These are phyloP conservation scores for Globisporangium spinosum DNA, from an alignment of 352 stramenopile species.

Conservation along the genomic window DNA sequence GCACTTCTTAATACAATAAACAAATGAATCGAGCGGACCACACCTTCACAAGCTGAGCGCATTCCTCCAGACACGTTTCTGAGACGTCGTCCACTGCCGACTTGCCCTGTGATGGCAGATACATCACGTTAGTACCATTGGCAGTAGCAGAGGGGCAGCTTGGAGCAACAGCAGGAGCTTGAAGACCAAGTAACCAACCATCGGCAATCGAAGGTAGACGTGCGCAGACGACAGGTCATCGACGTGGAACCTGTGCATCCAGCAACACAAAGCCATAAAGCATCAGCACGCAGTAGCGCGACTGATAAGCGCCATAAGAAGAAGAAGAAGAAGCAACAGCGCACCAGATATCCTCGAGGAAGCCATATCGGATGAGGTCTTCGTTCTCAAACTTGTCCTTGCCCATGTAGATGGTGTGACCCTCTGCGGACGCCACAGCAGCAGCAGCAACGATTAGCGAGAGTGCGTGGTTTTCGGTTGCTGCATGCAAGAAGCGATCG, in stretches of 20 bases:
- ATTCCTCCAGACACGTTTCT: slow-evolving; percentile 82
- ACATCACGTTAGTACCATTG: neutral
- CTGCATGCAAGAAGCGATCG: neutral
- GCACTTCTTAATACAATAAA: neutral
- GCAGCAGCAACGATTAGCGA: neutral
- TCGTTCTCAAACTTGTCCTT: slow-evolving; percentile 99
- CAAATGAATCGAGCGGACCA: neutral
- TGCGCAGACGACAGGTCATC: slow-evolving; percentile 97
- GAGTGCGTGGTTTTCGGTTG: neutral
- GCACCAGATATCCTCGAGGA: slow-evolving; percentile 93
- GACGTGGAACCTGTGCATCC: slow-evolving; percentile 91
- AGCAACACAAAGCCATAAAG: neutral
- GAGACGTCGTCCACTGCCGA: slow-evolving; percentile 80
- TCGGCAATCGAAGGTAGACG: slow-evolving; percentile 95
- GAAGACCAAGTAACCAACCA: slow-evolving; percentile 30
- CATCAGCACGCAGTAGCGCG: neutral
- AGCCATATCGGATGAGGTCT: slow-evolving; percentile 97
- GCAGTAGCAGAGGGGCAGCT: neutral
- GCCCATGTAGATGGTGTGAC: slow-evolving; percentile 95
- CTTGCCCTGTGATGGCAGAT: slow-evolving; percentile 36
- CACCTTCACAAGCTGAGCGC: slow-evolving; percentile 90
- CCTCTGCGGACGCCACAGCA: slow-evolving; percentile 35
- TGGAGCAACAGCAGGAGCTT: neutral
- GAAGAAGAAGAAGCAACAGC: neutral
- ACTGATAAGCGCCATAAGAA: neutral